Evolutionary conservation across 768 basidiomycete genomes (phyloP), one percentile per base, ranked within the genome.

Genomic region (Mycena indigotica): DNA sequence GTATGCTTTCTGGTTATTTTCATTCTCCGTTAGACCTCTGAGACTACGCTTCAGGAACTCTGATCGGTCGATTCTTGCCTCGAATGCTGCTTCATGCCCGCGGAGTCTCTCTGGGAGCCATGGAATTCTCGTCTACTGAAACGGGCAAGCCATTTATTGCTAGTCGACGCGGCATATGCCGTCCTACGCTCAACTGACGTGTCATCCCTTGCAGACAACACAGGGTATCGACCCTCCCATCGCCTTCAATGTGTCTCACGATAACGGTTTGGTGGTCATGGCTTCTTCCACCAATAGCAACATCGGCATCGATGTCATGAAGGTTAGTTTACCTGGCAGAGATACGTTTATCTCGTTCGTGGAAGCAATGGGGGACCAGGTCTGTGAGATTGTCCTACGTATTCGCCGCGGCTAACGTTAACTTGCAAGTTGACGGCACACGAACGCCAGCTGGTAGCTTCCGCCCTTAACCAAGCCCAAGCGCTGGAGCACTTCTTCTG

Each of bases 231-330:
- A 78, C 57, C 81, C 81, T n/a, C 80, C 84, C 2, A 77, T 94
- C 40, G 89, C 80, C 0, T 94, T 83, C 75, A 95, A 94, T 68
- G 77, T 94, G 52, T 84, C 91, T 21, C 92, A 95, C 67, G 93
- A 95, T 69, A 87, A 86, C 65, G 80, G 79, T 2, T 66, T 89
- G 24, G 75, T 94, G 54, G 88, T 82, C 15, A 84, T 95, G 81
- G 87, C 81, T 3, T 82, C 82, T 59, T 81, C 82, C 8, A 67
- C 72, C 12, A 77, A 80, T 53, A 62, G 61, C 4, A 66, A 75
- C 40, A 66, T 93, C 10, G 92, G 93, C 19, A 75, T 93, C 38
- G 92, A 95, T 72, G 80, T 93, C 48, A 95, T 94, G 92, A 87
- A 85, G 66, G 75, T 89, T 39, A 79, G 77, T 44, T 70, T 89